phyloP scores from a whole-genome alignment of 345 rosid species.

The Hevea brasiliensis region DNA sequence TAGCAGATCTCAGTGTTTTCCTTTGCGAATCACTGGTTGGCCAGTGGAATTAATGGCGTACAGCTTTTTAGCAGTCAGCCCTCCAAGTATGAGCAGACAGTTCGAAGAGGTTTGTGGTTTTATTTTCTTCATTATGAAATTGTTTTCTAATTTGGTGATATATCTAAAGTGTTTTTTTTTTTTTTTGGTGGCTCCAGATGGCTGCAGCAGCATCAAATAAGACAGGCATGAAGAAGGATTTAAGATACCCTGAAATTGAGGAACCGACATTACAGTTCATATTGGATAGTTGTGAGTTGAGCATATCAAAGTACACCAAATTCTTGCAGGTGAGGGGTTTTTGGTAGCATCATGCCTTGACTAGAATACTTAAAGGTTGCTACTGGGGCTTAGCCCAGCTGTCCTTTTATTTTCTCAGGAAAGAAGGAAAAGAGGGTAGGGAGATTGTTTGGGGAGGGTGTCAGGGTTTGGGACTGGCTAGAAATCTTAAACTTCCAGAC shows the following conservation, averaged over 20 bases:
- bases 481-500: background rate
- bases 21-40: conserved; percentile 87
- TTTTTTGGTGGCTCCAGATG: conserved; percentile 70
- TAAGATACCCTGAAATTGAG: conserved; percentile 67
- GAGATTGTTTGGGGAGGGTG: background rate
- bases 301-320: conserved; percentile 82
- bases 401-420: background rate
- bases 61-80: conserved; percentile 84
- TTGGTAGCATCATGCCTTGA: background rate
- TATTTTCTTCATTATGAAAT: conserved; percentile 6
- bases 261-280: conserved; percentile 76
- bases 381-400: background rate
- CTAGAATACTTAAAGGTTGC: background rate
- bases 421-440: background rate
- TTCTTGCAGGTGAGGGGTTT: conserved; percentile 71
- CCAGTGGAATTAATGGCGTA: conserved; percentile 88
- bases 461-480: background rate
- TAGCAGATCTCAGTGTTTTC: conserved; percentile 77
- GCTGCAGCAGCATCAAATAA: conserved; percentile 90
- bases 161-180: conserved; percentile 15
- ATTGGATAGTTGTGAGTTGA: conserved; percentile 72
- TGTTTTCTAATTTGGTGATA: background rate
- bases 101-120: conserved; percentile 72
- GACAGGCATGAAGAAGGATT: conserved; percentile 51
- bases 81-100: conserved; percentile 68